phyloP scores from a whole-genome alignment of 2,329 filamentous ascomycete genomes.

The Botrytis fragariae region DNA sequence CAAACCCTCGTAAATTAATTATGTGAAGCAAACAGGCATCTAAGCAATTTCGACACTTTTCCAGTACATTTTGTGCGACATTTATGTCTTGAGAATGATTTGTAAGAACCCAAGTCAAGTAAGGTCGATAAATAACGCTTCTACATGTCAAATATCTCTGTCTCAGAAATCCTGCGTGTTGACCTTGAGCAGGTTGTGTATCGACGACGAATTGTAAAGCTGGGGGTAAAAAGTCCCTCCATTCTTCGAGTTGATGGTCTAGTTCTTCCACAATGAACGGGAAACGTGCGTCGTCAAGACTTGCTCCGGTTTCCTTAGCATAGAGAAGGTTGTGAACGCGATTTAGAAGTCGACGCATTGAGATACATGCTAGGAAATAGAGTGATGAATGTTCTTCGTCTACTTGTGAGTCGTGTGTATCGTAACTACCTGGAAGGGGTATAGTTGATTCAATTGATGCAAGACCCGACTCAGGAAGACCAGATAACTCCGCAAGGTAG shows the following conservation, averaged over 20 bases:
- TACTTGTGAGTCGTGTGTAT: conserved; percentile 42
- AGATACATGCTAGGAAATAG: conserved; percentile 54
- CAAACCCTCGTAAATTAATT: conserved; percentile 47
- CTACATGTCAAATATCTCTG: conserved; percentile 52
- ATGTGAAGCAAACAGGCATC: conserved; percentile 51
- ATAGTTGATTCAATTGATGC: conserved; percentile 51
- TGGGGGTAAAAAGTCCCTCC: conserved; percentile 47
- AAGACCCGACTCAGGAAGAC: conserved; percentile 50
- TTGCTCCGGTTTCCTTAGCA: conserved; percentile 45
- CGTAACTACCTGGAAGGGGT: conserved; percentile 47
- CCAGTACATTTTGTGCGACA: conserved; percentile 35
- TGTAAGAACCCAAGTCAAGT: conserved; percentile 46
- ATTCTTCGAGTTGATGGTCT: conserved; percentile 49
- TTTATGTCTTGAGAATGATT: conserved; percentile 21
- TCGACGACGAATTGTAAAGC: conserved; percentile 45
- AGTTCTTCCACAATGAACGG: conserved; percentile 49
- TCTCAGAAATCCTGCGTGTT: conserved; percentile 48
- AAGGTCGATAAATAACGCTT: conserved; percentile 53
- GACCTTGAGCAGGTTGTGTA: conserved; percentile 37
- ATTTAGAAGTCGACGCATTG: conserved; percentile 49
- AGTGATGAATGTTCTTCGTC: conserved; percentile 47
- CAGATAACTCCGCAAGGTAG: conserved; percentile 52
- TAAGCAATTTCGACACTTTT: conserved; percentile 46
- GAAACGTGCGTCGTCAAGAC: conserved; percentile 46
- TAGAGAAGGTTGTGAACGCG: conserved; percentile 50